A percentile compares a stretch with the other conserved stretches of the same genome.
These are phyloP conservation scores for Dysphania ambrosioides DNA, from an alignment of 148 eudicot genomes.

Conservation along the genomic window DNA sequence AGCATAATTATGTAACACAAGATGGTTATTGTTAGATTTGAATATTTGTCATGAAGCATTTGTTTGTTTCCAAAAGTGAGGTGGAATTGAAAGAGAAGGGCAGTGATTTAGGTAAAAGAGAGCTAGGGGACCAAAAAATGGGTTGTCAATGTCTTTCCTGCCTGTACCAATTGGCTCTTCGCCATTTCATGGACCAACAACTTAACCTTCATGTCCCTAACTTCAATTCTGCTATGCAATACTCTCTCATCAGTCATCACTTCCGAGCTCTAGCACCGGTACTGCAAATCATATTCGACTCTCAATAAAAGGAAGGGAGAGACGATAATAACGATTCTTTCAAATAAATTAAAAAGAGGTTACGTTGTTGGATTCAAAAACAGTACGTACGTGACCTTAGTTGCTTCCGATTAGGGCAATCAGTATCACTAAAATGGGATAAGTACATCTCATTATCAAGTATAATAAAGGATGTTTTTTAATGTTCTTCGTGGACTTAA, in stretches of 20 bases:
- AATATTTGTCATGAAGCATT: conserved; percentile 20
- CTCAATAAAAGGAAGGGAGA: not conserved
- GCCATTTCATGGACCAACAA: conserved; percentile 8
- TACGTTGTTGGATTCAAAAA: too few relatives aligned
- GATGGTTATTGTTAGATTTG: not conserved
- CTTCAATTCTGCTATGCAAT: not conserved
- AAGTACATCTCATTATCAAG: not conserved
- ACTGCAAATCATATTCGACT: not conserved
- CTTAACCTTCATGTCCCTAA: conserved; percentile 2
- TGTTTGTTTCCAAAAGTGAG: conserved; percentile 17
- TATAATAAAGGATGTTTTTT: too few relatives aligned
- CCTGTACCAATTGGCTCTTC: conserved; percentile 27
- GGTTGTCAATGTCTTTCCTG: conserved; percentile 31
- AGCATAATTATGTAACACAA: not conserved
- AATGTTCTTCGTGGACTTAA: not conserved
- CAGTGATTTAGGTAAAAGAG: conserved; percentile 5
- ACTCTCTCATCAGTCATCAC: not conserved
- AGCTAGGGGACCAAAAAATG: conserved; percentile 26
- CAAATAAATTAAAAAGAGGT: too few relatives aligned
- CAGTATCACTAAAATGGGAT: not conserved
- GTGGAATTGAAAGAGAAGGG: conserved; percentile 21
- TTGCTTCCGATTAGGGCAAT: too few relatives aligned
- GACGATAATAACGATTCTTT: not conserved
- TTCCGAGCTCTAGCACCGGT: not conserved
- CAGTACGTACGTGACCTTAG: too few relatives aligned